These are phyloP conservation scores for Fusarium sp. DNA, from an alignment of 2,329 filamentous ascomycete genomes.

Conservation along the genomic window DNA sequence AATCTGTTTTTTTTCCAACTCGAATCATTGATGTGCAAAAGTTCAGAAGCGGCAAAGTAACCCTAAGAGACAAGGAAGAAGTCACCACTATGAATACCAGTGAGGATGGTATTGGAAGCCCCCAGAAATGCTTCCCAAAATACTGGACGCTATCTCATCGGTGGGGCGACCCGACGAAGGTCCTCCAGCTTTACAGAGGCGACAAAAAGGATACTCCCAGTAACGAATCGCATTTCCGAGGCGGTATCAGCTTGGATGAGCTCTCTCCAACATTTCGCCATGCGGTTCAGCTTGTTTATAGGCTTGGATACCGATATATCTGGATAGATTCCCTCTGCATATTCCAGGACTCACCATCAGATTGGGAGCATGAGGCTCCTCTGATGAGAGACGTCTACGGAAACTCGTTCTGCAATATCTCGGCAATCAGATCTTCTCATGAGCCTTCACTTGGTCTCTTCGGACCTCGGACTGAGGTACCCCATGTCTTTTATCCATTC, in stretches of 20 bases:
- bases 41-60: rapidly evolving
- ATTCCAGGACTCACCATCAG: too few species aligned
- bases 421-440: too few species aligned
- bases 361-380: not conserved
- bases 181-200: not conserved
- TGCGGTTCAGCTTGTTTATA: not conserved
- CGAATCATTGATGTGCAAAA: not conserved
- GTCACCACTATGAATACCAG: too few species aligned
- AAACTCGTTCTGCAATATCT: not conserved
- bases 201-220: too few species aligned
- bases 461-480: too few species aligned
- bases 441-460: too few species aligned
- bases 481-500: too few species aligned
- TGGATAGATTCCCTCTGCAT: too few species aligned
- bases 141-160: not conserved
- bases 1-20: not conserved
- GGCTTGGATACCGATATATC: not conserved
- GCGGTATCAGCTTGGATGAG: not conserved
- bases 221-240: not conserved
- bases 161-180: not conserved
- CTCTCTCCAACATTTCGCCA: not conserved
- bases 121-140: not conserved
- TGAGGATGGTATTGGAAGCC: too few species aligned
- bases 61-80: not conserved
- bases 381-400: not conserved